phyloP scores from a whole-genome alignment of 257 asterid genomes.

The Nicotiana sylvestris region DNA sequence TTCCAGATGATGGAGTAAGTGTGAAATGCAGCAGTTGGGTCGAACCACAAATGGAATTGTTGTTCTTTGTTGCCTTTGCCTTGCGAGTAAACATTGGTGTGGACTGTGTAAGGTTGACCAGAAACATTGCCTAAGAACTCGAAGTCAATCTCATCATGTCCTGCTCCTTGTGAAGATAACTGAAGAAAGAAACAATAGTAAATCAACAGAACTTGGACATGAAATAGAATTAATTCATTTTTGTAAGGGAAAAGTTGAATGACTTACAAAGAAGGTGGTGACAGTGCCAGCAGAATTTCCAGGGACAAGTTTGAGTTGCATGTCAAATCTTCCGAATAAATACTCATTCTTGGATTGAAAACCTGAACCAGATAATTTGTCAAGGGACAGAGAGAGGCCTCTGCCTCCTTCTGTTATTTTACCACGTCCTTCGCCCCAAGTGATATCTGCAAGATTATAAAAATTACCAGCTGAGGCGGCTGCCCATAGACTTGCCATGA shows the following conservation, averaged over 20 bases:
- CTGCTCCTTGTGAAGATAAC: constrained; percentile 34
- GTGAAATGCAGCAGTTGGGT: constrained; percentile 47
- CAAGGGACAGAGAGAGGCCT: constrained; percentile 41
- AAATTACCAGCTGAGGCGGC: constrained; percentile 45
- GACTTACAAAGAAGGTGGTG: constrained; percentile 54
- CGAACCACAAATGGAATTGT: constrained; percentile 58
- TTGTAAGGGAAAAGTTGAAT: background rate
- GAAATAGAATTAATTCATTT: too few species aligned
- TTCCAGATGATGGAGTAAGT: constrained; percentile 60
- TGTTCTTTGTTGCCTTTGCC: constrained; percentile 51
- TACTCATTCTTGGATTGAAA: constrained; percentile 42
- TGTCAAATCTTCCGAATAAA: constrained; percentile 45
- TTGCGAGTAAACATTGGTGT: constrained; percentile 38
- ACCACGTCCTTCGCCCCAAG: constrained; percentile 46
- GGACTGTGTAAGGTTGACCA: constrained; percentile 55
- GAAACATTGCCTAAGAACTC: constrained; percentile 55
- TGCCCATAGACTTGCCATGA: constrained; percentile 25
- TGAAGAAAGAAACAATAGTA: too few species aligned
- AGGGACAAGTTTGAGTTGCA: constrained; percentile 63
- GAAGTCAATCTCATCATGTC: constrained; percentile 55
- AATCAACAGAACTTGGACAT: too few species aligned
- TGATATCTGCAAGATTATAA: constrained; percentile 29
- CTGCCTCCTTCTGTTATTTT: constrained; percentile 38
- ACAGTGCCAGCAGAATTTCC: constrained; percentile 71
- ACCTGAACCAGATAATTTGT: constrained; percentile 55